Evolutionary conservation across 352 stramenopile genomes (phyloP), one percentile per base, ranked within the genome.

Genomic region (Phytophthora nicotianae): DNA sequence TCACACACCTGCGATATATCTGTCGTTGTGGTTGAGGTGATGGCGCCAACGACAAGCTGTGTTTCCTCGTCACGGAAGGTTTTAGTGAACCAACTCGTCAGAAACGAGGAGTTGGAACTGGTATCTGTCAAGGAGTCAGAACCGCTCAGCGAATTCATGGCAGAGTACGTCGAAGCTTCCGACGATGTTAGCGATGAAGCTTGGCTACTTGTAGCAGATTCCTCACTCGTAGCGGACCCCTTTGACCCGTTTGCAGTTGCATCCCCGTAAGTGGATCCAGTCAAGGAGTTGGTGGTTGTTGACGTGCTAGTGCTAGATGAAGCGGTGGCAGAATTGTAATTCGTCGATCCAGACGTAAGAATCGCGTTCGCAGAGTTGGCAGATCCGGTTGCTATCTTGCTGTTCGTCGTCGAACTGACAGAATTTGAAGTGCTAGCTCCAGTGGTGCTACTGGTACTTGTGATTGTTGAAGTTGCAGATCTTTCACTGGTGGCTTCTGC

Each of bases 61-160:
- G 74, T 82, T 20, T 82, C 74, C 10, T 76, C 54, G 14, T 73
- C 47, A 20, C 42, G 52, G 23, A 79, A 62, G 14, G 54, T 82
- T 35, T 8, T 52, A 3, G 23, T 65, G 38, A 79, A 79, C 48
- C 48, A 54, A 3, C 41, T 74, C 38, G 23, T 24, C 19, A 80
- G 45, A n/a, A 47, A 45, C 11, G 52, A 60, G 1, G 66, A 67
- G 17, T 20, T 65, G 13, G 43, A 61, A 23, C 19, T 51, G 11
- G 38, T 52, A 16, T 41, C 26, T 26, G 57, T n/a, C 13, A 16
- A 23, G 20, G 46, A 53, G 17, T 20, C 21, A 13, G 55, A 63
- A 21, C 32, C 33, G n/a, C 24, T 56, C 10, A 40, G 32, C 4
- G 52, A 65, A 33, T 27, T 50, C 23, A 29, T 50, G 8, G 43